Evolutionary conservation across 2,329 filamentous ascomycete species (phyloP).

Genomic region (Diplodia mutila): DNA sequence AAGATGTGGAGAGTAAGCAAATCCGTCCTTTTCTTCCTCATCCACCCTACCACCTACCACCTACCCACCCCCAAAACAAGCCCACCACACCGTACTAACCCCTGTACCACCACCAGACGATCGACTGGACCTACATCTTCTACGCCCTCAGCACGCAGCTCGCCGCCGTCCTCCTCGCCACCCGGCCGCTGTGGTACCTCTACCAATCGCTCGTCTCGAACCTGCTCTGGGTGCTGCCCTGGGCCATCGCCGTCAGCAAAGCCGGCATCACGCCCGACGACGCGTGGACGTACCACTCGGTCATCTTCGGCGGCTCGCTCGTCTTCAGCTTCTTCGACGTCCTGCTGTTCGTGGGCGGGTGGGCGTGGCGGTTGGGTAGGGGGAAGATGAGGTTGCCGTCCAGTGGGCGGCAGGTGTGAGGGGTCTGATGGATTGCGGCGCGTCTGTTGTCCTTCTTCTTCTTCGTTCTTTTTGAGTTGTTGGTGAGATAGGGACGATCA

Average conservation of each 20-base stretch:
- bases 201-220: slow-evolving; percentile 70
- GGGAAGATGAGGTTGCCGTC: slow-evolving; percentile 15
- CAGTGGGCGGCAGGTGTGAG: too few relatives aligned
- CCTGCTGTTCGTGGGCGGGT: slow-evolving; percentile 53
- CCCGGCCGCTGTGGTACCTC: slow-evolving; percentile 68
- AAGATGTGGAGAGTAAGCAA: slow-evolving; percentile 63
- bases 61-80: too few relatives aligned
- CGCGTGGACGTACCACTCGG: slow-evolving; percentile 69
- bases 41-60: too few relatives aligned
- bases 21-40: background rate
- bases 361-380: slow-evolving; percentile 54
- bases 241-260: slow-evolving; percentile 64
- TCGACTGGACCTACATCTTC: slow-evolving; percentile 67
- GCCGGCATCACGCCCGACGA: slow-evolving; percentile 47
- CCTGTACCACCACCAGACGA: slow-evolving; percentile 37
- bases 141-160: slow-evolving; percentile 69
- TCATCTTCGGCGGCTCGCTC: slow-evolving; percentile 70
- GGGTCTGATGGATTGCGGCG: slow-evolving; percentile 27
- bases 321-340: slow-evolving; percentile 68
- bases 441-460: too few relatives aligned
- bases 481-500: too few relatives aligned
- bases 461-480: too few relatives aligned
- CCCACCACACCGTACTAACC: too few relatives aligned
- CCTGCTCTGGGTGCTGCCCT: slow-evolving; percentile 69
- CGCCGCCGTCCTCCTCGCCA: slow-evolving; percentile 66